Percentiles rank a stretch among this genome's conserved stretches.
These are phyloP conservation scores for Lophiostoma macrostomum DNA, from an alignment of 495 filamentous ascomycete species.

Conservation along the genomic window DNA sequence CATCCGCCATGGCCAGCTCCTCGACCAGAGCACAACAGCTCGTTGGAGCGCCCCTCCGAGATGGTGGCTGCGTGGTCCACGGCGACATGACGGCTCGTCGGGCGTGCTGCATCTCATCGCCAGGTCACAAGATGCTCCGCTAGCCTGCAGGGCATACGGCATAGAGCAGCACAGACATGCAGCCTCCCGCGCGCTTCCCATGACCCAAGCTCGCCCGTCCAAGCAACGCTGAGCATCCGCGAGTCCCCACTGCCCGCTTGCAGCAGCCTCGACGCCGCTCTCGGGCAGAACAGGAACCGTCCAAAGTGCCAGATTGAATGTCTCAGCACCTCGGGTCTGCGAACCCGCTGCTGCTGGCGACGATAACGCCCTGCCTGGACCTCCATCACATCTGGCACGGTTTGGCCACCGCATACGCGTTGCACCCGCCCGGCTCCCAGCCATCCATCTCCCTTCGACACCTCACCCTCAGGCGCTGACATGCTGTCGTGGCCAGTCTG, in stretches of 20 bases:
- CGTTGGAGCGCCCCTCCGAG: slow-evolving; percentile 25
- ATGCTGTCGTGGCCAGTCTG: slow-evolving; percentile 18
- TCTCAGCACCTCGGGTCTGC: slow-evolving; percentile 13
- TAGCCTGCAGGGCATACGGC: slow-evolving; percentile 24
- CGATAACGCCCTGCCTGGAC: no score
- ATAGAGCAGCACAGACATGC: slow-evolving; percentile 17
- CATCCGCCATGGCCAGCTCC: slow-evolving; percentile 17
- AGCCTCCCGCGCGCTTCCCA: slow-evolving; percentile 29
- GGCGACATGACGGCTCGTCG: slow-evolving; percentile 12
- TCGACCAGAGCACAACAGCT: slow-evolving; percentile 17
- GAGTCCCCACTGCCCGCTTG: slow-evolving; percentile 25
- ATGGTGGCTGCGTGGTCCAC: slow-evolving; percentile 29
- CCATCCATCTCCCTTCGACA: not conserved
- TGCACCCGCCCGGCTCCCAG: no score
- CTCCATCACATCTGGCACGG: no score
- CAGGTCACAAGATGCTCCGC: slow-evolving; percentile 26
- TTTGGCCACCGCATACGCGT: no score
- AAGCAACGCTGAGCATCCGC: slow-evolving; percentile 13
- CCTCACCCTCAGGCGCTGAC: slow-evolving; percentile 7
- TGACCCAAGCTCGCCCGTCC: slow-evolving; percentile 22
- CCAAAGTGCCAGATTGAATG: slow-evolving; percentile 1
- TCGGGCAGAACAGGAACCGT: slow-evolving; percentile 27
- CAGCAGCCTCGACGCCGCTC: slow-evolving; percentile 27
- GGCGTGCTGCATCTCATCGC: slow-evolving; percentile 15
- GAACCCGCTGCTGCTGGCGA: slow-evolving; percentile 1